Conservation (phyloP, 2,329 filamentous ascomycete genomes). For the Colletotrichum sp. region DNA sequence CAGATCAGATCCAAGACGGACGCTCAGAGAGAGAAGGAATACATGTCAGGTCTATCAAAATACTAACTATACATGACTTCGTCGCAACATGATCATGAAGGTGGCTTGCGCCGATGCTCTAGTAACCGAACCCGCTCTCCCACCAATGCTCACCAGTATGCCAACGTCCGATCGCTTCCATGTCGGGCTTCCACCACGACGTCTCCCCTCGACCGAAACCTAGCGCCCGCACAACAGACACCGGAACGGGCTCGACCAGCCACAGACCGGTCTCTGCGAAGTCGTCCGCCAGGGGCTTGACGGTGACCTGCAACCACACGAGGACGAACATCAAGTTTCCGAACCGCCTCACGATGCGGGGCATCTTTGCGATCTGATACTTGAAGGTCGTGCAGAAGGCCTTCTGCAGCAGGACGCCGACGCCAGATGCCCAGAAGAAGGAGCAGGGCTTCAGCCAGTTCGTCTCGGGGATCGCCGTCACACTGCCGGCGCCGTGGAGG, state of each 20-base stretch:
- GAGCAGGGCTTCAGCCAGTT: conserved; percentile 57
- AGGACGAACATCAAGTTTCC: conserved; percentile 68
- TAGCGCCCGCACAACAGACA: conserved; percentile 72
- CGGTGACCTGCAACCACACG: conserved; percentile 72
- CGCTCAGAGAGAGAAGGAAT: background rate
- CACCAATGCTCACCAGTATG: conserved; percentile 68
- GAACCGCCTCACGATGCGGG: conserved; percentile 49
- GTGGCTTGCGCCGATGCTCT: conserved; percentile 14
- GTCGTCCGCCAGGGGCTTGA: conserved; percentile 74
- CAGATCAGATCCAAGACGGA: background rate
- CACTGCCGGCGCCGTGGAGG: conserved; percentile 75
- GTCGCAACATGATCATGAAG: background rate
- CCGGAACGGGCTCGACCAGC: conserved; percentile 81
- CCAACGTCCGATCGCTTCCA: conserved; percentile 56
- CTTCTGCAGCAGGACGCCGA: conserved; percentile 69
- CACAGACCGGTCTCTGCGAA: conserved; percentile 76
- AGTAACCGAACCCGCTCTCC: conserved; percentile 47
- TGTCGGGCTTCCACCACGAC: conserved; percentile 71
- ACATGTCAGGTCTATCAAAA: background rate
- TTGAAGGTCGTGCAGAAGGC: conserved; percentile 37
- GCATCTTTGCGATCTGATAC: conserved; percentile 38
- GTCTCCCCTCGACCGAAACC: conserved; percentile 67
- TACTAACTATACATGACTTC: background rate
- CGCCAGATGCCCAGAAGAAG: conserved; percentile 76
- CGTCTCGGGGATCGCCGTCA: conserved; percentile 63